Conservation (phyloP, 2,329 filamentous ascomycete genomes). For the Penicillium occitanis region DNA sequence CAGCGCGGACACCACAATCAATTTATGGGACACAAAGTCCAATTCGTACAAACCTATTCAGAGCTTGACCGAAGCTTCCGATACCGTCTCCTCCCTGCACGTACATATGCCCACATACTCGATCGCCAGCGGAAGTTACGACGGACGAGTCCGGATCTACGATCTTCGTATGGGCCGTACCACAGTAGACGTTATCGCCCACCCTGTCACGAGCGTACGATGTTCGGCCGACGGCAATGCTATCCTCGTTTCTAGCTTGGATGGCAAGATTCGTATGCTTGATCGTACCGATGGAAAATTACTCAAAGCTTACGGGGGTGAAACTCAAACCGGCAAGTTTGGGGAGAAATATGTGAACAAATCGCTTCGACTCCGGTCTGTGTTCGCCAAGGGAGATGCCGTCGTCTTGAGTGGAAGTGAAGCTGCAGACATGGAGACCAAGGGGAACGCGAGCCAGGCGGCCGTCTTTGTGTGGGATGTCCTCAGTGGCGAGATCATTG, state of each 20-base stretch:
- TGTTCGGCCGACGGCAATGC: constrained; percentile 72
- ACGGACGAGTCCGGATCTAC: constrained; percentile 78
- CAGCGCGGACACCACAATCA: constrained; percentile 46
- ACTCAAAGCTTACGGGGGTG: constrained; percentile 67
- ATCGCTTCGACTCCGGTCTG: constrained; percentile 70
- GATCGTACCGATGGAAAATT: constrained; percentile 73
- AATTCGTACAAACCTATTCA: constrained; percentile 45
- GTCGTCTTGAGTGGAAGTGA: constrained; percentile 82
- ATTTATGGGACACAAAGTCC: constrained; percentile 45
- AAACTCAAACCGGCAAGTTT: constrained; percentile 40
- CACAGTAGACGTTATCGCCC: constrained; percentile 66
- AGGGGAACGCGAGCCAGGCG: constrained; percentile 27
- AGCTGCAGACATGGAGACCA: constrained; percentile 36
- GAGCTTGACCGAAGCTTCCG: constrained; percentile 41
- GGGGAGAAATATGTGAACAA: constrained; percentile 57
- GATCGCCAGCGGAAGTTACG: constrained; percentile 76
- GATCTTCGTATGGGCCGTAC: constrained; percentile 75
- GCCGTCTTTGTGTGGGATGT: constrained; percentile 72
- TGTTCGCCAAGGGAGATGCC: constrained; percentile 73
- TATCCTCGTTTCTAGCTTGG: constrained; percentile 71
- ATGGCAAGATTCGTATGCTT: constrained; percentile 75
- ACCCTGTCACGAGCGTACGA: constrained; percentile 71
- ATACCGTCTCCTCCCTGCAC: constrained; percentile 44
- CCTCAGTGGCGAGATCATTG: constrained; percentile 66
- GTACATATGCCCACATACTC: constrained; percentile 41